Percentiles rank a stretch among this genome's conserved stretches.
These are phyloP conservation scores for Cystobasidium pallidum DNA, from an alignment of 1,284 basidiomycete genomes.

Conservation along the genomic window DNA sequence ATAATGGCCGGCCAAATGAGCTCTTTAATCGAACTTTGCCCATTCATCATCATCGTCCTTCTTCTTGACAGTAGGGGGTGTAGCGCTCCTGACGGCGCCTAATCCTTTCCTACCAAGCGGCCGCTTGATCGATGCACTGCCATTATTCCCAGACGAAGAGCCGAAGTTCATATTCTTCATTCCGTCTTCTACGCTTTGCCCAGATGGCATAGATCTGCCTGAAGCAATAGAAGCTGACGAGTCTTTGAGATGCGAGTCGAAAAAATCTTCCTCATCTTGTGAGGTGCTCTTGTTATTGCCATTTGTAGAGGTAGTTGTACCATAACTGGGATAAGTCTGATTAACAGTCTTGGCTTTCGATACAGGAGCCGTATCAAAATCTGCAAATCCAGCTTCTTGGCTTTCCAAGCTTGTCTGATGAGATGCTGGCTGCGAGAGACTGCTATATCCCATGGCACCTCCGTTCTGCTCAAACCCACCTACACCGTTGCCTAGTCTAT, in stretches of 20 bases:
- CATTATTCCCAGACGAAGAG: background rate
- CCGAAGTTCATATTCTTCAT: constrained; percentile 5
- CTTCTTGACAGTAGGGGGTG: constrained; percentile 22
- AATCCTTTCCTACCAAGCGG: constrained; percentile 35
- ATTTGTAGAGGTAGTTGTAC: constrained; percentile 21
- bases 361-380: constrained; percentile 7
- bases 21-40: constrained; percentile 44
- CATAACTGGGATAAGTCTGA: constrained; percentile 27
- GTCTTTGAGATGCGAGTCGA: constrained; percentile 45
- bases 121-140: constrained; percentile 3
- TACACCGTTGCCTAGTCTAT: constrained; percentile 63
- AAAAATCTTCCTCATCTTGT: constrained; percentile 49
- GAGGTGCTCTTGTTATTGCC: background rate
- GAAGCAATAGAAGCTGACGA: background rate
- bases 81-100: constrained; percentile 31
- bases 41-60: constrained; percentile 46
- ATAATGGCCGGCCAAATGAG: too few species aligned
- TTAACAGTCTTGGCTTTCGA: constrained; percentile 10
- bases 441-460: constrained; percentile 46
- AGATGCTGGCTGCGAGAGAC: constrained; percentile 36
- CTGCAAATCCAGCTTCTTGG: constrained; percentile 29
- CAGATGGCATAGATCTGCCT: background rate
- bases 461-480: constrained; percentile 48
- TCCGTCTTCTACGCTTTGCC: constrained; percentile 13
- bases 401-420: constrained; percentile 36